phyloP scores from a whole-genome alignment of 1,284 basidiomycete species.

The Leccinum huronense region DNA sequence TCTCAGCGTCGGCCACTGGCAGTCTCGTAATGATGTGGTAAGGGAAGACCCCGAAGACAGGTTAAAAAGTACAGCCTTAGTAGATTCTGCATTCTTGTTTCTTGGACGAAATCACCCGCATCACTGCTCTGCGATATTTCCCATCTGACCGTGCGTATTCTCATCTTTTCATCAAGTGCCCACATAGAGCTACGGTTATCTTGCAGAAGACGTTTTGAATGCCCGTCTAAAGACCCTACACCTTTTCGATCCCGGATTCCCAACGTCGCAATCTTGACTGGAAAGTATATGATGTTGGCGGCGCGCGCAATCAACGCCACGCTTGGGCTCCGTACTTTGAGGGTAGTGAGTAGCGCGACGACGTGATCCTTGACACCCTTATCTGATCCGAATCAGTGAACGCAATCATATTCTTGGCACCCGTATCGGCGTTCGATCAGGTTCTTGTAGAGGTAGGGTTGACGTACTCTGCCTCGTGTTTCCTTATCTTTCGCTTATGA shows the following conservation, averaged over 20 bases:
- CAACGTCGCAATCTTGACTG: conserved; percentile 61
- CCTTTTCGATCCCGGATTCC: conserved; percentile 63
- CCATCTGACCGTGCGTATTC: conserved; percentile 67
- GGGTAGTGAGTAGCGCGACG: conserved; percentile 56
- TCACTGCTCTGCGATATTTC: conserved; percentile 76
- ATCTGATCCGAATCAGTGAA: conserved; percentile 51
- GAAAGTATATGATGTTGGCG: conserved; percentile 82
- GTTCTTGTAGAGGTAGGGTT: conserved; percentile 63
- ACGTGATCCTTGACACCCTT: neutral
- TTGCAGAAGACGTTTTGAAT: conserved; percentile 67
- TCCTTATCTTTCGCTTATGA: conserved; percentile 5
- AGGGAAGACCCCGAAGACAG: too few relatives aligned
- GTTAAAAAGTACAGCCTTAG: too few relatives aligned
- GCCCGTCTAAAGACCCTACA: conserved; percentile 68
- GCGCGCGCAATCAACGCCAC: conserved; percentile 68
- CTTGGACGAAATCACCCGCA: conserved; percentile 72
- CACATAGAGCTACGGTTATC: conserved; percentile 4
- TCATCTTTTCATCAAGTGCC: neutral
- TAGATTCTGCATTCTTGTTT: conserved; percentile 53
- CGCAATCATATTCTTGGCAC: conserved; percentile 80
- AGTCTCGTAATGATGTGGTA: too few relatives aligned
- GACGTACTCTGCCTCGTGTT: neutral
- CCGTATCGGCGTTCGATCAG: conserved; percentile 82
- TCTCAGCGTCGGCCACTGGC: too few relatives aligned
- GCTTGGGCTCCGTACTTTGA: conserved; percentile 84